A percentile compares a stretch with the other conserved stretches of the same genome.
Evolutionary conservation across 768 basidiomycete genomes (phyloP).

Genomic region (Leucosporidium yakuticum): DNA sequence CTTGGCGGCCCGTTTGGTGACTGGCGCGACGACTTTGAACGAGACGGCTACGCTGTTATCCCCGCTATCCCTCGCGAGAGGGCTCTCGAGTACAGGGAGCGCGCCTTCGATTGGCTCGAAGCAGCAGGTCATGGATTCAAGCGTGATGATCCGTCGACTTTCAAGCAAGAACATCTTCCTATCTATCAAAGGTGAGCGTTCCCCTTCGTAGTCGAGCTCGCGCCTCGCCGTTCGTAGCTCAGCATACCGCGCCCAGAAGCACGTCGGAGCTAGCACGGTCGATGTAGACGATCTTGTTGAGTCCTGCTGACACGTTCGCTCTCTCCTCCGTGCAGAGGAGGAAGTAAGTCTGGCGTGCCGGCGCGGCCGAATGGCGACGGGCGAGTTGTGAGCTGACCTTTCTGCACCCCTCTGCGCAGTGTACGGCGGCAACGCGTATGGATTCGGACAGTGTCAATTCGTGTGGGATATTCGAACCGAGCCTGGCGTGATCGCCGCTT

Average conservation of each 20-base stretch:
- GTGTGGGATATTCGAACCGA: conserved; percentile 27
- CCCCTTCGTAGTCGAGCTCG: no score
- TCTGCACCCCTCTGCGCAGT: background rate
- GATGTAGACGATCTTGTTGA: background rate
- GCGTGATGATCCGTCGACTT: conserved; percentile 36
- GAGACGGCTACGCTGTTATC: conserved; percentile 35
- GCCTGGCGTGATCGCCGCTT: conserved; percentile 36
- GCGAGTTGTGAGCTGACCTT: background rate
- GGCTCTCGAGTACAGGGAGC: conserved; percentile 29
- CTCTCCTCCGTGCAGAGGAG: conserved; percentile 22
- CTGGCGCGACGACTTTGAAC: conserved; percentile 4
- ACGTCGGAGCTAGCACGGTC: no score
- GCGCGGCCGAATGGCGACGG: no score
- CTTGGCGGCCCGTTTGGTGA: background rate
- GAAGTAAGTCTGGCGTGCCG: no score
- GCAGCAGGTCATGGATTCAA: conserved; percentile 34
- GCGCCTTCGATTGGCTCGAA: conserved; percentile 35
- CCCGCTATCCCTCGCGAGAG: conserved; percentile 32
- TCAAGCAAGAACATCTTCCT: conserved; percentile 26
- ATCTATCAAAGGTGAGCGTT: background rate
- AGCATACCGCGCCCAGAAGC: no score
- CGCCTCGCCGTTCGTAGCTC: no score
- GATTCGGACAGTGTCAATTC: background rate
- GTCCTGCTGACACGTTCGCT: conserved; percentile 30
- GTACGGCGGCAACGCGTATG: background rate